phyloP scores from a whole-genome alignment of 768 basidiomycete species.

The Panaeolus cyanescens region DNA sequence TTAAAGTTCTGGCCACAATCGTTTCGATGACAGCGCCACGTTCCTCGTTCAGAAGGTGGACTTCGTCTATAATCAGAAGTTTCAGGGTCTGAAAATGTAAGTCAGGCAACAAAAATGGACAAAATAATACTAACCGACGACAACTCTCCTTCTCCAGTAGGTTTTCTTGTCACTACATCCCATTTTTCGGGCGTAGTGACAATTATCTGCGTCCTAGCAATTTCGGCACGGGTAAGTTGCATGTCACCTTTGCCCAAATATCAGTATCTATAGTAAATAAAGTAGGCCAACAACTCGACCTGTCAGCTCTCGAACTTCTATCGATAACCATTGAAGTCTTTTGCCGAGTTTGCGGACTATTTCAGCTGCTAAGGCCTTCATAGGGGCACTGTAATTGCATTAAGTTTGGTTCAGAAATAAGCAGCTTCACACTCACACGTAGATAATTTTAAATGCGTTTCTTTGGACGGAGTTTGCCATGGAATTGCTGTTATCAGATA shows the following conservation, averaged over 20 bases:
- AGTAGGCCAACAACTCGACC: slow-evolving; percentile 39
- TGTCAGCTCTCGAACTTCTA: slow-evolving; percentile 89
- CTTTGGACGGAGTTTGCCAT: slow-evolving; percentile 57
- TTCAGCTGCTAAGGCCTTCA: slow-evolving; percentile 97
- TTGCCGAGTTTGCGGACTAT: slow-evolving; percentile 93
- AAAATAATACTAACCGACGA: slow-evolving; percentile 64
- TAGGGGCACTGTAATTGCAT: slow-evolving; percentile 70
- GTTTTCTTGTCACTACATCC: slow-evolving; percentile 98
- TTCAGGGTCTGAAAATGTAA: no score
- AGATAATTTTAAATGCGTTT: slow-evolving; percentile 92
- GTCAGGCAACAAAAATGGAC: no score
- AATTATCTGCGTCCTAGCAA: slow-evolving; percentile 94
- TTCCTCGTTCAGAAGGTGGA: slow-evolving; percentile 96
- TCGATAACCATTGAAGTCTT: slow-evolving; percentile 84
- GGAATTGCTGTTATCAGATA: slow-evolving; percentile 26
- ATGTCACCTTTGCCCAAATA: slow-evolving; percentile 70
- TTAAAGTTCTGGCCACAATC: slow-evolving; percentile 92
- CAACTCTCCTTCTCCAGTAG: slow-evolving; percentile 96
- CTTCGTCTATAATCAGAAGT: slow-evolving; percentile 95
- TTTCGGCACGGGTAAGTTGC: slow-evolving; percentile 94
- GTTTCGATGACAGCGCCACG: slow-evolving; percentile 98
- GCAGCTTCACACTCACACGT: slow-evolving; percentile 62
- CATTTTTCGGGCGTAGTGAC: slow-evolving; percentile 99
- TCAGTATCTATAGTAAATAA: background rate
- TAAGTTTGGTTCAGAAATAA: background rate